A percentile compares a stretch with the other conserved stretches of the same genome.
Conservation (phyloP, 257 asterid genomes). For the Plantago major region DNA sequence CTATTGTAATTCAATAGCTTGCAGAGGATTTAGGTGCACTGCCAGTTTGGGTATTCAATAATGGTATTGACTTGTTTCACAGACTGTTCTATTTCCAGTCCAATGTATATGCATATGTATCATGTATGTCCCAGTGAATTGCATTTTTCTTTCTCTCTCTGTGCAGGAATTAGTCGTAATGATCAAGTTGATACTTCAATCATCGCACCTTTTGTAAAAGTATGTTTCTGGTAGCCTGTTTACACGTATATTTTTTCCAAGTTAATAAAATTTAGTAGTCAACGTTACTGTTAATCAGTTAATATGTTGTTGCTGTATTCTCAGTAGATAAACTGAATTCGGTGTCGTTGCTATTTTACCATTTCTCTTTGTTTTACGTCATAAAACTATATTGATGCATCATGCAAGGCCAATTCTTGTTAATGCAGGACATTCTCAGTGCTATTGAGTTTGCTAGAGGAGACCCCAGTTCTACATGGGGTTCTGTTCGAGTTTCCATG, state of each 20-base stretch:
- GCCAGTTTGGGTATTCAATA: constrained; percentile 95
- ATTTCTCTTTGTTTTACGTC: too few species aligned
- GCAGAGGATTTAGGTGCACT: constrained; percentile 89
- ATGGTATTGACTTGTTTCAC: constrained; percentile 39
- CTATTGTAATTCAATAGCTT: constrained; percentile 48
- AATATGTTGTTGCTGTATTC: too few species aligned
- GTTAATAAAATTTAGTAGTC: too few species aligned
- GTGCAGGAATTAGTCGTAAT: constrained; percentile 68
- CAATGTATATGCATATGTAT: not conserved
- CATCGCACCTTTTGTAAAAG: constrained; percentile 73
- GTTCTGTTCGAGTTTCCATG: constrained; percentile 78
- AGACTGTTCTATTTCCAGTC: not conserved
- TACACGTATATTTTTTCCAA: not conserved
- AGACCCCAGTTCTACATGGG: constrained; percentile 59
- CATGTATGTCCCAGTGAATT: not conserved
- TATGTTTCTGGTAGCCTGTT: constrained; percentile 25
- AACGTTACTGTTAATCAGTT: too few species aligned
- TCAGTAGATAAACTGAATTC: too few species aligned
- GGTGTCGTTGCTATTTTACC: too few species aligned
- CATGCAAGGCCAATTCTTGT: not conserved
- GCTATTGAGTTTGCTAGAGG: constrained; percentile 92
- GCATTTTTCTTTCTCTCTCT: not conserved
- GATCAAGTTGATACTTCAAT: constrained; percentile 69
- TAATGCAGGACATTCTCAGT: constrained; percentile 62
- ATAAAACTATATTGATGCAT: not conserved